A percentile compares a stretch with the other conserved stretches of the same genome.
These are phyloP conservation scores for Moniliella sp. DNA, from an alignment of 1,284 basidiomycete species.

Conservation along the genomic window DNA sequence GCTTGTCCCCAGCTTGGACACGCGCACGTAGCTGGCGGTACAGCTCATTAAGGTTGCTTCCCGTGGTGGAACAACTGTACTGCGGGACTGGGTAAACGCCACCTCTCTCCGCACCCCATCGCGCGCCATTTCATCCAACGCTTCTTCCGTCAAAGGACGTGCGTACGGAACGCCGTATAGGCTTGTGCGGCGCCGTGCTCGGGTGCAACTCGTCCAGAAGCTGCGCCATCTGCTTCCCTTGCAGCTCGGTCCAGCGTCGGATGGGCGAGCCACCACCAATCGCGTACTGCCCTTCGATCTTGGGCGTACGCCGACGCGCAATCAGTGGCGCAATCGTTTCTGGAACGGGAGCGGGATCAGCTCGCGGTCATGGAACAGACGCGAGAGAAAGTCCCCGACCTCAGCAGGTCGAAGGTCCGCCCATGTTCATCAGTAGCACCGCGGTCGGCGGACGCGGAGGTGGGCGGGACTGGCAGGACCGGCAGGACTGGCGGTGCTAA, in stretches of 20 bases:
- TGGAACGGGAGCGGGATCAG: constrained; percentile 83
- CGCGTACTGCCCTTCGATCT: constrained; percentile 79
- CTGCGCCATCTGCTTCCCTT: constrained; percentile 71
- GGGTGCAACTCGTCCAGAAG: constrained; percentile 83
- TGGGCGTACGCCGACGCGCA: constrained; percentile 69
- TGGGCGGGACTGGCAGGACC: no score
- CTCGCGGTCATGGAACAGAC: constrained; percentile 81
- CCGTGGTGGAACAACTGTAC: constrained; percentile 93
- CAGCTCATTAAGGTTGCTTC: constrained; percentile 84
- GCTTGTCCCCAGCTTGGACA: constrained; percentile 41
- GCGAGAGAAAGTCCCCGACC: constrained; percentile 54
- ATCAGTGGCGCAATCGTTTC: constrained; percentile 66
- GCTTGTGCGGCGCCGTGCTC: constrained; percentile 76
- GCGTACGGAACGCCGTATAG: constrained; percentile 58
- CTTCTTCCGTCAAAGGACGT: constrained; percentile 62
- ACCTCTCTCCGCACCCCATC: constrained; percentile 81
- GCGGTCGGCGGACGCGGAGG: no score
- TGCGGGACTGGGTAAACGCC: constrained; percentile 98
- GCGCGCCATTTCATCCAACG: constrained; percentile 58
- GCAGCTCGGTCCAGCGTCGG: constrained; percentile 62
- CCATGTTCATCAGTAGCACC: no score
- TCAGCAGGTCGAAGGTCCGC: no score
- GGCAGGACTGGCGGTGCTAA: no score
- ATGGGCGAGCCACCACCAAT: constrained; percentile 95
- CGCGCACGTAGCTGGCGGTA: constrained; percentile 39